Evolutionary conservation across 306 rosid species (phyloP).

Genomic region (Spatholobus suberectus): DNA sequence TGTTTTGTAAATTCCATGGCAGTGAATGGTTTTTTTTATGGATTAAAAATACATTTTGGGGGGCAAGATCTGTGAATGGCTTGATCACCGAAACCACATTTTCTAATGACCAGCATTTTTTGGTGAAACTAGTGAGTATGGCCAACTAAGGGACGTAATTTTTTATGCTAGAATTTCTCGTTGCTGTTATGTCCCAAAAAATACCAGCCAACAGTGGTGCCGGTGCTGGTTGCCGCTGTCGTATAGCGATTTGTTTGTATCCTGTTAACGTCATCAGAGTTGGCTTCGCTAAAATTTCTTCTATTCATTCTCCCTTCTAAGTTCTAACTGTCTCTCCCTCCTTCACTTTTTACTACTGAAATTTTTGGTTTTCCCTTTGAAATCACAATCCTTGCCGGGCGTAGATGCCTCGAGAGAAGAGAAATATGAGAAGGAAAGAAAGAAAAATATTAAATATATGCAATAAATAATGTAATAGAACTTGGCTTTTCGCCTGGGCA

Average conservation of each 20-base stretch:
- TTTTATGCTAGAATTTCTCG: neutral
- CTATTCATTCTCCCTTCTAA: neutral
- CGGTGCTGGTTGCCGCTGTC: no score
- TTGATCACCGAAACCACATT: no score
- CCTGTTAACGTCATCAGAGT: no score
- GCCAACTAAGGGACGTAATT: no score
- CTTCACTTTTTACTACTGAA: neutral
- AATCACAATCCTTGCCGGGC: neutral
- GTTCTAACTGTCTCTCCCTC: neutral
- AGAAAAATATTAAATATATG: neutral
- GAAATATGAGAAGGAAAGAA: neutral
- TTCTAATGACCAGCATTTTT: no score
- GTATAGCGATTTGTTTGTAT: no score
- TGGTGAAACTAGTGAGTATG: no score
- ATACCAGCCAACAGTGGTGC: no score
- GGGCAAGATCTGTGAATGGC: neutral
- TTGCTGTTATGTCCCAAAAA: neutral
- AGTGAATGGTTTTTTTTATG: neutral
- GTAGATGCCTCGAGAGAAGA: neutral
- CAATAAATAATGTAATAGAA: neutral
- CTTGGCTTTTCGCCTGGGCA: neutral
- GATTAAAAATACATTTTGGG: neutral
- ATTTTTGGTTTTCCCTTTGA: neutral
- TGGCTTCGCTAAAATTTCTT: neutral
- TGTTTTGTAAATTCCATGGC: neutral